Evolutionary conservation across 1,139 yeast genomes (phyloP).

Genomic region (Yamadazyma conglobata): DNA sequence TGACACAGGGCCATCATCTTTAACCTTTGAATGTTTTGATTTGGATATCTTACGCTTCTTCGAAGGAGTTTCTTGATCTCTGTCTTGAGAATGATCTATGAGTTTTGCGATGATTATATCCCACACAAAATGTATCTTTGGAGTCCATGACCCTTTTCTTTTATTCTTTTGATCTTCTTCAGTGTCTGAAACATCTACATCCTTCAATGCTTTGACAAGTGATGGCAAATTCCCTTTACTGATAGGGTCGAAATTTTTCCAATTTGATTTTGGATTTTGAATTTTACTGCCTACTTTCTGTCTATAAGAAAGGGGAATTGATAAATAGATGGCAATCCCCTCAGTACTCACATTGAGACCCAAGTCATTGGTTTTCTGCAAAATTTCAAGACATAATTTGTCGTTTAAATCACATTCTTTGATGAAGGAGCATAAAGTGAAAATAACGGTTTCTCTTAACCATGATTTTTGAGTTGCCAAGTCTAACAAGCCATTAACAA

Average conservation of each 20-base stretch:
- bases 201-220: conserved; percentile 66
- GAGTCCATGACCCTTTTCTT: conserved; percentile 71
- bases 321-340: conserved; percentile 71
- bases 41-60: conserved; percentile 28
- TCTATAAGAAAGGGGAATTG: conserved; percentile 37
- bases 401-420: conserved; percentile 15
- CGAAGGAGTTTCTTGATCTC: conserved; percentile 15
- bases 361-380: conserved; percentile 45
- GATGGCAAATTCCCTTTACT: conserved; percentile 59
- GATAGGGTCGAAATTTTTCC: conserved; percentile 77
- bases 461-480: conserved; percentile 70
- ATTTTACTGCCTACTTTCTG: conserved; percentile 22
- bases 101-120: conserved; percentile 45
- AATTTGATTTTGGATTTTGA: conserved; percentile 32
- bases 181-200: conserved; percentile 39
- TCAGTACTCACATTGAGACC: conserved; percentile 69
- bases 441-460: conserved; percentile 81
- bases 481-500: conserved; percentile 49
- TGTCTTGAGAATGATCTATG: conserved; percentile 5
- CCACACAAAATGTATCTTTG: conserved; percentile 86
- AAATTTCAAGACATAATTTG: conserved; percentile 26
- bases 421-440: conserved; percentile 59
- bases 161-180: conserved; percentile 28
- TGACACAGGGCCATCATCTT: conserved; percentile 25
- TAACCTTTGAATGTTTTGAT: conserved; percentile 26